Percentiles rank a stretch among this genome's conserved stretches.
Conservation (phyloP, 2,329 filamentous ascomycete species). For the Penicillium sp. region DNA sequence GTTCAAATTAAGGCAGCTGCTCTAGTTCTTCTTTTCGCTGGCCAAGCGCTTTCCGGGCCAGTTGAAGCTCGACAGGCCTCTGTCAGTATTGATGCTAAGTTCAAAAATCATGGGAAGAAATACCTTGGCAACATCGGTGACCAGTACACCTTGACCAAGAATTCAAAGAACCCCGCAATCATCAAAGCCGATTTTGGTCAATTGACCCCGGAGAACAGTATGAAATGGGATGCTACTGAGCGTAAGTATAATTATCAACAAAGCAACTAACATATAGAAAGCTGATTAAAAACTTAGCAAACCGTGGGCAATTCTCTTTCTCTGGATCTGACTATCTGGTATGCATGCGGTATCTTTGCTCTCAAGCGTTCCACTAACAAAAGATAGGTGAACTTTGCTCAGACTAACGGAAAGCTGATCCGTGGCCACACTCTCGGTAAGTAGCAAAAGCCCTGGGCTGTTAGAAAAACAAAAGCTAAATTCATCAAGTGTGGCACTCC, state of each 20-base stretch:
- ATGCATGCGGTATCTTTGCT: too few species aligned
- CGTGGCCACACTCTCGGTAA: conserved; percentile 64
- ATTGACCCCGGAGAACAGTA: conserved; percentile 66
- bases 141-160: conserved; percentile 58
- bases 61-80: conserved; percentile 15
- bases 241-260: conserved; percentile 30
- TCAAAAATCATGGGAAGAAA: conserved; percentile 67
- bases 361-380: too few species aligned
- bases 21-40: neutral
- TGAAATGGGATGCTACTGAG: conserved; percentile 68
- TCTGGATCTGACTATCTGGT: conserved; percentile 55
- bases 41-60: conserved; percentile 24
- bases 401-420: conserved; percentile 50
- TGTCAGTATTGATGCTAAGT: conserved; percentile 55
- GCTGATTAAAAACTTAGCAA: neutral
- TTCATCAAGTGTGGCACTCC: conserved; percentile 41
- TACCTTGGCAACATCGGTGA: conserved; percentile 67
- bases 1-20: conserved; percentile 4
- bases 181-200: conserved; percentile 65
- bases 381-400: conserved; percentile 44
- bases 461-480: conserved; percentile 40
- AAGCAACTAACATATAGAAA: neutral
- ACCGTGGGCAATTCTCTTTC: conserved; percentile 39
- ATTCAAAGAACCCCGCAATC: conserved; percentile 63
- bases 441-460: neutral